Conservation (phyloP, 192 early-diverging fungal genomes). For the Entomortierella lignicola region DNA sequence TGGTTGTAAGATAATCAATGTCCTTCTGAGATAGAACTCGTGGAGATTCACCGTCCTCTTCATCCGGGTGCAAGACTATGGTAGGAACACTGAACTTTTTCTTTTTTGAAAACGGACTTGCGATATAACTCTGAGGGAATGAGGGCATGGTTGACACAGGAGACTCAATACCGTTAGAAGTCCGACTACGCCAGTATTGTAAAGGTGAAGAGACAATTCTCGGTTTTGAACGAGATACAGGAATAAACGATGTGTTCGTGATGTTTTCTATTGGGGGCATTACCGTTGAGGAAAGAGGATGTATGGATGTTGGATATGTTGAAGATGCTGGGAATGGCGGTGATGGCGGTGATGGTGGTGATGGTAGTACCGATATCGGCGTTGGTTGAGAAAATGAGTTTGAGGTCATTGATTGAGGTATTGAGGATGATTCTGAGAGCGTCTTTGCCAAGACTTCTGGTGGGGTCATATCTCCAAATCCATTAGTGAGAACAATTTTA, state of each 20-base stretch:
- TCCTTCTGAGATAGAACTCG: conserved; percentile 26
- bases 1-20: conserved; percentile 42
- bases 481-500: not conserved
- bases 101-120: not conserved
- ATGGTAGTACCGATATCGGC: not conserved
- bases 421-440: too few species aligned
- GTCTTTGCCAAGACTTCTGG: too few species aligned
- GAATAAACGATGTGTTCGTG: not conserved
- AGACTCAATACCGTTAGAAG: not conserved
- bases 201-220: conserved; percentile 10
- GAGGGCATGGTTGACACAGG: not conserved
- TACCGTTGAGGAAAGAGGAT: not conserved
- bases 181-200: conserved; percentile 32
- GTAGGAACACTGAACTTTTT: conserved; percentile 6
- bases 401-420: too few species aligned
- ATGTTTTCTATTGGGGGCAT: too few species aligned
- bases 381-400: too few species aligned
- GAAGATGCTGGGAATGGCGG: not conserved
- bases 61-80: conserved; percentile 46
- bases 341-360: not conserved
- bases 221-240: conserved; percentile 8
- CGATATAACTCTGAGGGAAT: not conserved
- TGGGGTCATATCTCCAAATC: not conserved
- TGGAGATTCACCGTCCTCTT: conserved; percentile 37
- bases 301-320: not conserved